Evolutionary conservation across 352 stramenopile species (phyloP).

Genomic region (Blastocystis sp.): DNA sequence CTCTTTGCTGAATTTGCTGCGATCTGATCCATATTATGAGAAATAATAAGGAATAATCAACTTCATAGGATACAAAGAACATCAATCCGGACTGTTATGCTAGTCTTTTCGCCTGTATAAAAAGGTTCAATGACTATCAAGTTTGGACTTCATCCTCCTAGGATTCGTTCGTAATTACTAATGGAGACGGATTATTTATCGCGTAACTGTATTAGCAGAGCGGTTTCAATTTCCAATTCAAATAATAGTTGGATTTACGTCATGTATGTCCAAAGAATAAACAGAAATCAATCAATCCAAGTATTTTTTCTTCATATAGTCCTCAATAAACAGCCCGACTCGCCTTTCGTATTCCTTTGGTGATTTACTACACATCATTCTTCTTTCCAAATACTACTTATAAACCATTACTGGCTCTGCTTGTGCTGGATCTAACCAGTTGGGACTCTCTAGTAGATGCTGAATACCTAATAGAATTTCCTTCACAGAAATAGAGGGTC

Average conservation of each 20-base stretch:
- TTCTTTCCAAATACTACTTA: neutral
- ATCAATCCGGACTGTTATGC: conserved; percentile 13
- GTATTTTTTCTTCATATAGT: conserved; percentile 17
- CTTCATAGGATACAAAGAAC: conserved; percentile 19
- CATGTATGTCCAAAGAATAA: too few relatives aligned
- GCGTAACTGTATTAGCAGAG: neutral
- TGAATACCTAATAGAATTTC: conserved; percentile 60
- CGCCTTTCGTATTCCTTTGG: conserved; percentile 41
- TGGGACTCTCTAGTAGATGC: conserved; percentile 42
- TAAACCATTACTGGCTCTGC: conserved; percentile 54
- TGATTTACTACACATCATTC: conserved; percentile 19
- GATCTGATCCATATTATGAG: conserved; percentile 15
- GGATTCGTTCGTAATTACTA: neutral
- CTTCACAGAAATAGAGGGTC: conserved; percentile 61
- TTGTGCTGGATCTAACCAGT: conserved; percentile 60
- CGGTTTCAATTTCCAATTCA: too few relatives aligned
- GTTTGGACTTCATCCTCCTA: neutral
- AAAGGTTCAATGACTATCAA: neutral
- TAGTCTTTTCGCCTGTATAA: conserved; percentile 5
- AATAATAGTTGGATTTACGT: too few relatives aligned
- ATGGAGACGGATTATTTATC: neutral
- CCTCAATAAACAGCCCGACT: conserved; percentile 1
- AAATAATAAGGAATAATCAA: neutral
- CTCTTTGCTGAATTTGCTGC: neutral
- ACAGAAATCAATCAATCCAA: neutral